These are phyloP conservation scores for Hydnomerulius pinastri DNA, from an alignment of 768 basidiomycete species.

Conservation along the genomic window DNA sequence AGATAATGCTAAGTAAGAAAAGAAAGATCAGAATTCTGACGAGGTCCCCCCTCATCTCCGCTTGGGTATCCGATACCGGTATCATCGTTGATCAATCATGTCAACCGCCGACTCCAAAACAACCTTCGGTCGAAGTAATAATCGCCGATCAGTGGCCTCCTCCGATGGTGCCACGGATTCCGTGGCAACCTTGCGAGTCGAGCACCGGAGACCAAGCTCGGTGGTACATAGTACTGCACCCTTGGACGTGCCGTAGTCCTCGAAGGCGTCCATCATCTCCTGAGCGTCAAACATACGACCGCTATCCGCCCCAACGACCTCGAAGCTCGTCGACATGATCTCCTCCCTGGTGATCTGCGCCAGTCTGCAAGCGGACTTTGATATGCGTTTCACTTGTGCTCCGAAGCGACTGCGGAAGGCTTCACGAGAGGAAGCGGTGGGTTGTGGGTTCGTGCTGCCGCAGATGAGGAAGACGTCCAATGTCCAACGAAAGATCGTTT, in stretches of 20 bases:
- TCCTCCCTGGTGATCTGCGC: conserved; percentile 70
- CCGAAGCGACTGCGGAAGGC: conserved; percentile 51
- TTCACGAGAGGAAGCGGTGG: conserved; percentile 38
- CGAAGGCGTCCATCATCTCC: conserved; percentile 65
- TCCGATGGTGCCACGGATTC: conserved; percentile 35
- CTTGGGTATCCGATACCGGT: not conserved
- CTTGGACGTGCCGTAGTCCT: conserved; percentile 51
- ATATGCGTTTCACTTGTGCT: conserved; percentile 65
- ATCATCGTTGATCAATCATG: conserved; percentile 41
- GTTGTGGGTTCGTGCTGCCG: conserved; percentile 51
- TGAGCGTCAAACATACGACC: conserved; percentile 49
- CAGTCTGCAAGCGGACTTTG: conserved; percentile 61
- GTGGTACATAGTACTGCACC: conserved; percentile 66
- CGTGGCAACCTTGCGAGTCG: conserved; percentile 43
- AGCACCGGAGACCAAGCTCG: conserved; percentile 70
- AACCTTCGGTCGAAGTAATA: conserved; percentile 72
- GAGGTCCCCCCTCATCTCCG: not conserved
- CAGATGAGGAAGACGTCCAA: conserved; percentile 67
- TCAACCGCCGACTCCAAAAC: conserved; percentile 71
- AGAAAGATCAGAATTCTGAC: not conserved
- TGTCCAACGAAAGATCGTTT: conserved; percentile 73
- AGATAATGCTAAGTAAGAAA: not conserved
- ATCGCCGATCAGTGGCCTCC: conserved; percentile 53
- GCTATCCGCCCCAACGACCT: conserved; percentile 62
- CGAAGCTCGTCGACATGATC: conserved; percentile 77